Base-by-base conservation (phyloP, 2,329 filamentous ascomycete species). In the Fusarium sp. region DNA sequence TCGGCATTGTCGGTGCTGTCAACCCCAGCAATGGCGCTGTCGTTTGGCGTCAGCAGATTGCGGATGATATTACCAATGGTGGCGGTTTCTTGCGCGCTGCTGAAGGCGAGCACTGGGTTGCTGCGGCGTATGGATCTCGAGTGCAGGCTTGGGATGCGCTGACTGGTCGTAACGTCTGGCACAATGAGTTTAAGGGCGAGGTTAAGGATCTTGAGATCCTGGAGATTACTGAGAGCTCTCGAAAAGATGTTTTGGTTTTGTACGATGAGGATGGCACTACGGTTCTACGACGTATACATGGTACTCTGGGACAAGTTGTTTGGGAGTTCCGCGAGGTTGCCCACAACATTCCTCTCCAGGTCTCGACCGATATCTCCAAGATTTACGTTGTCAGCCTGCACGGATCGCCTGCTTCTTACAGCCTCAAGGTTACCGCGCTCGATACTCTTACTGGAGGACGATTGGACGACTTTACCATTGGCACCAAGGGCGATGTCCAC, bases 21-120 rank as follows among this genome's bases (percentile, higher is more conserved):
- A 97, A 98, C 75, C 96, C 96, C 3, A 92, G 90, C 77, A 94
- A 91, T 77, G 95, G 96, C 20, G 86, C 88, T 4, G 78, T 98
- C 18, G 87, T 98, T 3, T 99, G 96, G 96, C 88, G 96, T 57
- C 95, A 98, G 76, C 83, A 88, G 56, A 80, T 97, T 47, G 82
- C 86, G n/a, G 83, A 83, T 32, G 84, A 84, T 49, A 73, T 81
- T 34, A 84, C 84, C 46, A 79, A 80, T 54, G 80, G 82, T 25
- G 80, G 80, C 44, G 84, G 86, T n/a, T 82, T 86, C 74, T 80
- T 97, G 72, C 86, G 92, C 68, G 89, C 92, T n/a, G 89, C 90
- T n/a, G 90, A 94, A 71, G 92, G 91, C 63, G 91, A 95, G 78
- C 90, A 91, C 72, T 91, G 91, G 77, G 83, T 98, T 20, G 87